Evolutionary conservation across 2,329 filamentous ascomycete species (phyloP).

Genomic region (Aaosphaeria pasadenensis): DNA sequence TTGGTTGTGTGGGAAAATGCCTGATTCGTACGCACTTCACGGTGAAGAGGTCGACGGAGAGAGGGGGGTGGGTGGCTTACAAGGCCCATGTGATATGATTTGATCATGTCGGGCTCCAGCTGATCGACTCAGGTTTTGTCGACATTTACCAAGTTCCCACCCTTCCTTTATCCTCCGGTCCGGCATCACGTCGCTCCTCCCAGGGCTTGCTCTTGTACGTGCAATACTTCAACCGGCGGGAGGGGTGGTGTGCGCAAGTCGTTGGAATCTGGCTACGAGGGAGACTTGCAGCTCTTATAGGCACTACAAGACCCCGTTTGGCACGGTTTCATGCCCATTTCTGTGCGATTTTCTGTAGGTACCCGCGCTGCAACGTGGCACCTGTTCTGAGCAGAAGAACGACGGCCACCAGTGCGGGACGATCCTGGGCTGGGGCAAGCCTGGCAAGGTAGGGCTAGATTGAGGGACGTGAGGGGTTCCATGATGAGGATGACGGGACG

Average conservation of each 20-base stretch:
- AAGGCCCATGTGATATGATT: conserved; percentile 33
- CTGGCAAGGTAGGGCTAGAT: conserved; percentile 2
- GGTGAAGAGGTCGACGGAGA: conserved; percentile 14
- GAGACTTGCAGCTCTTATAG: conserved; percentile 22
- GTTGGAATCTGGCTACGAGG: conserved; percentile 7
- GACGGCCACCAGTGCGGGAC: conserved; percentile 33
- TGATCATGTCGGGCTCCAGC: conserved; percentile 21
- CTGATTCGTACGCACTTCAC: conserved; percentile 27
- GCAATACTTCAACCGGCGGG: background rate
- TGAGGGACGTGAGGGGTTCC: too few species aligned
- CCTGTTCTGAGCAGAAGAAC: conserved; percentile 31
- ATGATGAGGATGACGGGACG: too few species aligned
- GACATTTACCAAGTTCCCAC: conserved; percentile 1
- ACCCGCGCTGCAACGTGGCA: conserved; percentile 37
- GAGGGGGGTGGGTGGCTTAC: conserved; percentile 35
- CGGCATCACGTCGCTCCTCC: conserved; percentile 7
- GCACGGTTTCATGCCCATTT: conserved; percentile 20
- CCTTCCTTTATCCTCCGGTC: background rate
- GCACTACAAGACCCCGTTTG: conserved; percentile 11
- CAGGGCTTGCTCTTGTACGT: conserved; percentile 7
- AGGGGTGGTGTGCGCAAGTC: conserved; percentile 13
- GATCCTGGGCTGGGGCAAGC: conserved; percentile 30
- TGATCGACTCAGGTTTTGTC: conserved; percentile 33
- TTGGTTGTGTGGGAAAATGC: conserved; percentile 33
- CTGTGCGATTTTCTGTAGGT: conserved; percentile 25